Evolutionary conservation across 2,329 filamentous ascomycete genomes (phyloP), one percentile per base, ranked within the genome.

Genomic region (Aspergillus latus): DNA sequence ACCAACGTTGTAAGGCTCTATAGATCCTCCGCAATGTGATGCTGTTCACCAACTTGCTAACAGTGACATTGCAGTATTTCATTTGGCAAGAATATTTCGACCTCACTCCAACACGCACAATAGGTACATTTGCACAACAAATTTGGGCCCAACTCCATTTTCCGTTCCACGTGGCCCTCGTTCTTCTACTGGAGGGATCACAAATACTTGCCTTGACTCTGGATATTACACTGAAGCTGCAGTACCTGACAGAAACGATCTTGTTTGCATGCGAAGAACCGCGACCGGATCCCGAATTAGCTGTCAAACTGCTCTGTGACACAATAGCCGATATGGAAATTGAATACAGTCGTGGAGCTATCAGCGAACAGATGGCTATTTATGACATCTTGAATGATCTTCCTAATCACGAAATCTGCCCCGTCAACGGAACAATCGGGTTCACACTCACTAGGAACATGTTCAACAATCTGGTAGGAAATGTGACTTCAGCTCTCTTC

Each of bases 21-120:
- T 28, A 36, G 16, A 43, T 43, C 8, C 28, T 29, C 40, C 43
- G 13, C 15, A 21, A 44, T 47, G 32, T 9, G 21, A 15, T 52
- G 26, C 29, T n/a, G 7, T 28, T 6, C 16, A 30, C 7, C 11
- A 39, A 37, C 26, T 29, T 42, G 40, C 56, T 65, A 48, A 64
- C 40, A 7, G 32, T 9, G 13, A 15, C 26, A 21, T 42, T 26
- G n/a, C 52, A 75, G 72, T 77, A 80, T 58, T 80, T 88, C 52
- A 78, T 88, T 62, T 88, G 84, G 82, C 84, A 86, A 69, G 73
- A 82, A 5, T 85, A 86, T 66, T 84, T 84, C 49, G 80, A 84
- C 57, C 79, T 85, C 32, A 82, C 76, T 68, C 82, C 70, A 57
- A 77, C 68, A 49, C 74, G 75, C 32, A 73, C 76, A 53, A 80